phyloP scores from a whole-genome alignment of 305 asterid species.

The Fraxinus ornus region DNA sequence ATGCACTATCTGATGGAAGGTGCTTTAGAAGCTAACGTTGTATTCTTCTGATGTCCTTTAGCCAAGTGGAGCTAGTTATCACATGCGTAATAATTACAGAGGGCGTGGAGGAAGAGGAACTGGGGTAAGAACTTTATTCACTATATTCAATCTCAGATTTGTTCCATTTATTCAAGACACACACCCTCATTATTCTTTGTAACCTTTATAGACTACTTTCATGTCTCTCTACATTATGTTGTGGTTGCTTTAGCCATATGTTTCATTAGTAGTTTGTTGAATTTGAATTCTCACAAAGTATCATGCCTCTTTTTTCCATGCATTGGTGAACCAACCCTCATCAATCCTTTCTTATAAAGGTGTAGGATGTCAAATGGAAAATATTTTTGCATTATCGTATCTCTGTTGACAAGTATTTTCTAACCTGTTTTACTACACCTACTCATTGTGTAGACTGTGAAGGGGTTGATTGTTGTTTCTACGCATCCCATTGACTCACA shows the following conservation, averaged over 20 bases:
- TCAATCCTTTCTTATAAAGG: background rate
- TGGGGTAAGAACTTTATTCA: slow-evolving; percentile 48
- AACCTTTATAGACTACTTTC: background rate
- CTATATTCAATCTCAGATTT: background rate
- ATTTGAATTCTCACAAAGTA: background rate
- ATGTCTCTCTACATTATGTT: background rate
- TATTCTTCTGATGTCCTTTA: slow-evolving; percentile 21
- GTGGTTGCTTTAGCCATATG: background rate
- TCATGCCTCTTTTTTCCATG: background rate
- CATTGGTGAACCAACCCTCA: background rate
- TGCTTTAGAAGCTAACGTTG: slow-evolving; percentile 23
- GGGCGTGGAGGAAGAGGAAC: slow-evolving; percentile 94
- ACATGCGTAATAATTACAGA: slow-evolving; percentile 63
- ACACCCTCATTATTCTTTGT: background rate
- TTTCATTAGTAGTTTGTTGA: background rate
- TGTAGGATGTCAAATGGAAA: background rate
- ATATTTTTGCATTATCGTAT: background rate
- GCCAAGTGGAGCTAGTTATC: slow-evolving; percentile 74
- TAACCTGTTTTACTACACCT: background rate
- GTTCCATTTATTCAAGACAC: background rate
- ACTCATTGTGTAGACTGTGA: background rate
- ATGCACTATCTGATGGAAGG: background rate
- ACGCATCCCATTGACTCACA: background rate
- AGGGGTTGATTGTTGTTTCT: background rate
- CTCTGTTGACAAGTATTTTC: background rate